Base-by-base conservation (phyloP, 768 basidiomycete species). In the Neoboletus subvelutipes region DNA sequence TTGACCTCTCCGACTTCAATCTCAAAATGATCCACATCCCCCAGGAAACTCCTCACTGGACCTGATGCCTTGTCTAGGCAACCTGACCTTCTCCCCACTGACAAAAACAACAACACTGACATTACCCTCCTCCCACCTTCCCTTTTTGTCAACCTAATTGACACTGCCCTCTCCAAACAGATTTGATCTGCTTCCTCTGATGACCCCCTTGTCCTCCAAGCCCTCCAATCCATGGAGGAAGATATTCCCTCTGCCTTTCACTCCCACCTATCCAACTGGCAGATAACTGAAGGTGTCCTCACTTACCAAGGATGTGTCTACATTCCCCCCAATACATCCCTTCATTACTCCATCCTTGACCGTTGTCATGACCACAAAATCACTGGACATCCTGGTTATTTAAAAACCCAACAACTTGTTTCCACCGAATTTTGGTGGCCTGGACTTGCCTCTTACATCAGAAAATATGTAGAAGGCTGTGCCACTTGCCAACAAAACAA, bases 311-410 rank as follows among this genome's bases (percentile, higher is more conserved):
- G 15, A 0, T 0, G 7, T 4, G 13, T 4, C 11, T 41, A 41
- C 3, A 4, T 41, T 0, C 5, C 40, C 0, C 0, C n/a, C 0
- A 2, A 20, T 20, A 11, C 4, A 0, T 0, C 10, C 1, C 39
- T 40, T 3, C 0, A n/a, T 5, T 2, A 1, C 2, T 3, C 20
- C 3, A 8, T 22, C 0, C 20, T 42, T 1, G 0, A 15, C 0
- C 1, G 3, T 1, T 42, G 41, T 7, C 22, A 42, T 8, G 13
- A 42, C 6, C 41, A 42, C 0, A 5, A 3, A 1, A 7, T 13
- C 0, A 4, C 22, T 0, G 22, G 41, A 0, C 26, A 45, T 4
- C 15, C 17, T 0, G 17, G 43, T 1, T 28, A 17, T 1, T 13
- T 45, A 0, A 45, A 45, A 18, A 45, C 43, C 17, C 2, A 8